These are phyloP conservation scores for Musa schizocarpa DNA, from an alignment of 176 grass and related monocot species.

Conservation along the genomic window DNA sequence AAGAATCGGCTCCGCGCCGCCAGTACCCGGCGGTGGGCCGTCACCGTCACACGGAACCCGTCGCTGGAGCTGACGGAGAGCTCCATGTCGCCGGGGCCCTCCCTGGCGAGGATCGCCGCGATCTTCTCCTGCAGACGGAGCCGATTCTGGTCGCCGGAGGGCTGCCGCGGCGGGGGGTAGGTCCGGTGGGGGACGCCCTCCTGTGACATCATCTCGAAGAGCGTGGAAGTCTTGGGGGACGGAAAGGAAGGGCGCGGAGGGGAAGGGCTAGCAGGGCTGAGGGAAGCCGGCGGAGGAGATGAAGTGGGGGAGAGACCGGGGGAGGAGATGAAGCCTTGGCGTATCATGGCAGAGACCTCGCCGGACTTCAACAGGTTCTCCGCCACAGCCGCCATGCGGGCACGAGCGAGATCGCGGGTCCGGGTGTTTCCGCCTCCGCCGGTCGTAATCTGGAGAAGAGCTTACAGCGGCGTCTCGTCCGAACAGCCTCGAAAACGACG, in stretches of 20 bases:
- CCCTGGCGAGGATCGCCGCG: background rate
- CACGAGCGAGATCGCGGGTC: background rate
- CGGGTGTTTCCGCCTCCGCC: background rate
- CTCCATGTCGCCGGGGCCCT: conserved; percentile 14
- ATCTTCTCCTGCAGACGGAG: conserved; percentile 10
- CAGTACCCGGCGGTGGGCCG: conserved; percentile 12
- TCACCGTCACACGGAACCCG: conserved; percentile 5
- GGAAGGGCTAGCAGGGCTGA: background rate
- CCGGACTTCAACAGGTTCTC: conserved; percentile 19
- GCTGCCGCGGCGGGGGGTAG: background rate
- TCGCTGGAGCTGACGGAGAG: conserved; percentile 19
- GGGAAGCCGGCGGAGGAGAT: conserved; percentile 1
- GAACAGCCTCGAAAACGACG: background rate
- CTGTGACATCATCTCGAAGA: conserved; percentile 20
- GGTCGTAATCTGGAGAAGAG: too few relatives aligned
- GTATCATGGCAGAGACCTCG: conserved; percentile 21
- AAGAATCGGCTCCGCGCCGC: conserved; percentile 19
- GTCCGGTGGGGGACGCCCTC: conserved; percentile 22
- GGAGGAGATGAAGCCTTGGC: conserved; percentile 21
- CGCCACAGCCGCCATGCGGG: conserved; percentile 2
- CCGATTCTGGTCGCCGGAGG: conserved; percentile 45
- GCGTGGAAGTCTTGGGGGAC: conserved; percentile 25
- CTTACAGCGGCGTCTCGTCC: background rate
- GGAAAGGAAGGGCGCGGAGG: background rate
- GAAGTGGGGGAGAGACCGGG: conserved; percentile 2